Conservation (phyloP, 345 rosid genomes). For the Cardiospermum halicacabum region DNA sequence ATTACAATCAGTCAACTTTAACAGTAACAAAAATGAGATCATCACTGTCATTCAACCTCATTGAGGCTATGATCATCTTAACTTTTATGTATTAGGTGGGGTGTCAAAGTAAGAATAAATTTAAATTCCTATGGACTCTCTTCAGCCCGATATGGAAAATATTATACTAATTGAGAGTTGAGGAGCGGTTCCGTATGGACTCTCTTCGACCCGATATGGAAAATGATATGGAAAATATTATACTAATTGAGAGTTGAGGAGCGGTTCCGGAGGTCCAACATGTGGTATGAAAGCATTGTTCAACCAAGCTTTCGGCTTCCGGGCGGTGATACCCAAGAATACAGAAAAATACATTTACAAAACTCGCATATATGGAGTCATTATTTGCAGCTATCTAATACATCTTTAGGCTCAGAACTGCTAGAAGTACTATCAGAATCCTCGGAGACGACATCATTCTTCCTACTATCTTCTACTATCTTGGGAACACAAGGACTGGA, state of each 20-base stretch:
- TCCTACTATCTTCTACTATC: slow-evolving; percentile 9
- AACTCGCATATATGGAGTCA: not conserved
- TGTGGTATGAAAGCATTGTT: no score
- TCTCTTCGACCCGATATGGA: no score
- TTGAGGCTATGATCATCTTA: not conserved
- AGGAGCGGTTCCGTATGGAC: no score
- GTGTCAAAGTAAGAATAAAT: not conserved
- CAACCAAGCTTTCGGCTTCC: no score
- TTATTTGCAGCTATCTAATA: slow-evolving; percentile 17
- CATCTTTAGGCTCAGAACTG: slow-evolving; percentile 28
- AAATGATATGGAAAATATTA: no score
- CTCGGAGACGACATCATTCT: slow-evolving; percentile 16
- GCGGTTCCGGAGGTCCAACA: no score
- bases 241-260: no score
- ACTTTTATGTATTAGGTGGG: not conserved
- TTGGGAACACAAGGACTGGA: slow-evolving; percentile 17
- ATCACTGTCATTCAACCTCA: not conserved
- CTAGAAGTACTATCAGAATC: slow-evolving; percentile 39
- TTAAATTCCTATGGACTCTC: no score
- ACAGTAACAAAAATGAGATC: not conserved
- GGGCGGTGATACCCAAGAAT: no score
- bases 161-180: no score
- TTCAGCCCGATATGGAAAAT: no score
- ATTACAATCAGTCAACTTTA: not conserved
- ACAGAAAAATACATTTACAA: slow-evolving; percentile 6